phyloP scores from a whole-genome alignment of 306 rosid genomes.

The Nissolia schottii region DNA sequence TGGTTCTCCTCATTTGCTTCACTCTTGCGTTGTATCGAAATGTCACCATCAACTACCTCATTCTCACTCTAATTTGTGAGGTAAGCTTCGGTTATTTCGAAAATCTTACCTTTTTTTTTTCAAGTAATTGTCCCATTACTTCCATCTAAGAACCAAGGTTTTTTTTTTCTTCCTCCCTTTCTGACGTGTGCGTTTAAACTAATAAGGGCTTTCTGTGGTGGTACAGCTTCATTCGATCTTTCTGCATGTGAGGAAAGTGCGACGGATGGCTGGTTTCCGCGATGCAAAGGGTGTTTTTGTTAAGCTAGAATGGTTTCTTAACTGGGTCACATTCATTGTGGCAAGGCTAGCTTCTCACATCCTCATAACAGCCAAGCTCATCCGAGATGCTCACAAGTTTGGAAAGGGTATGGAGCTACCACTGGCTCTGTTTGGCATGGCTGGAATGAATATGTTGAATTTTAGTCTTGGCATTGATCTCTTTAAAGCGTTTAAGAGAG shows the following conservation, averaged over 20 bases:
- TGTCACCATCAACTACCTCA: constrained; percentile 91
- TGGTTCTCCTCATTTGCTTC: constrained; percentile 85
- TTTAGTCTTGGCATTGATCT: constrained; percentile 83
- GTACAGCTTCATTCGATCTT: constrained; percentile 86
- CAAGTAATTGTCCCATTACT: background rate
- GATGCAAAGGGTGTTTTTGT: constrained; percentile 42
- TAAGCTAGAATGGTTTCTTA: constrained; percentile 82
- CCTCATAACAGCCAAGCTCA: constrained; percentile 78
- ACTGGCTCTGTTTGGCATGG: constrained; percentile 81
- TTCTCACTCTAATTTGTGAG: constrained; percentile 92
- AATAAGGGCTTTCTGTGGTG: constrained; percentile 25
- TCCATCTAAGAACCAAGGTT: no score
- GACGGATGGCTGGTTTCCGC: constrained; percentile 79
- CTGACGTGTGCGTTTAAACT: background rate
- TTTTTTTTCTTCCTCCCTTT: no score
- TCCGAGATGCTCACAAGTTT: constrained; percentile 69
- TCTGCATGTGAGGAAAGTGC: constrained; percentile 69
- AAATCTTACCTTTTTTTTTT: background rate
- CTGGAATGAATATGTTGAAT: constrained; percentile 85
- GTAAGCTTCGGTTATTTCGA: constrained; percentile 28
- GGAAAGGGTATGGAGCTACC: constrained; percentile 81
- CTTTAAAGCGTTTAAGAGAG: constrained; percentile 66
- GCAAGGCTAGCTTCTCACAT: constrained; percentile 66
- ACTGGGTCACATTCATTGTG: constrained; percentile 63
- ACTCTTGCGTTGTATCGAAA: constrained; percentile 88